phyloP scores from a whole-genome alignment of 1,139 yeast species.

The Groenewaldozyma auringiensis region DNA sequence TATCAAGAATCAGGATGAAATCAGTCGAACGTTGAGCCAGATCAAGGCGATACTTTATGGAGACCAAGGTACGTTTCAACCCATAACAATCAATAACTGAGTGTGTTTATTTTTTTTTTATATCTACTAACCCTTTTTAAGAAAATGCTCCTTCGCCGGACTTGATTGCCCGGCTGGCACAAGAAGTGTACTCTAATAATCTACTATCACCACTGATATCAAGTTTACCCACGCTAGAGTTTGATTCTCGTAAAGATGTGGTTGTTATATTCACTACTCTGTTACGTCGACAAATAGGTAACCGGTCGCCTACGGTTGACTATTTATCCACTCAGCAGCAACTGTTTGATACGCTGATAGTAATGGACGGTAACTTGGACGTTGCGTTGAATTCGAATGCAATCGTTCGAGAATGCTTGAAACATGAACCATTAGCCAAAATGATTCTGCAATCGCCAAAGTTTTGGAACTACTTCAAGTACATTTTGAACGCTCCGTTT shows the following conservation, averaged over 20 bases:
- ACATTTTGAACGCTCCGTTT: conserved; percentile 68
- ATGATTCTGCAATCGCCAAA: conserved; percentile 48
- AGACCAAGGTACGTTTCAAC: conserved; percentile 37
- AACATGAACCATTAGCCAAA: conserved; percentile 62
- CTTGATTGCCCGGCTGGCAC: conserved; percentile 57
- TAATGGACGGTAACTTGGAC: conserved; percentile 65
- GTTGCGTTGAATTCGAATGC: conserved; percentile 68
- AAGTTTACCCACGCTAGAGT: conserved; percentile 60
- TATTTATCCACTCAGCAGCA: conserved; percentile 63
- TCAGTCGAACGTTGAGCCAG: conserved; percentile 58
- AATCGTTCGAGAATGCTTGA: conserved; percentile 78
- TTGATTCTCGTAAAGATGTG: conserved; percentile 85
- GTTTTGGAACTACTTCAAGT: conserved; percentile 78
- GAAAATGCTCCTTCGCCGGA: conserved; percentile 68
- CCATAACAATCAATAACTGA: too few species aligned
- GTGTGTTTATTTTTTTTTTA: background rate
- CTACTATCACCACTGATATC: conserved; percentile 53
- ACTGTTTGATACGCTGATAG: conserved; percentile 52
- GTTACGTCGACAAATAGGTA: conserved; percentile 71
- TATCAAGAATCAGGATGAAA: conserved; percentile 59
- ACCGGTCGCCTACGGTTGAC: conserved; percentile 79
- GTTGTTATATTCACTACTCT: conserved; percentile 64
- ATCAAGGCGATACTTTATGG: conserved; percentile 66
- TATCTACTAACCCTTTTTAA: conserved; percentile 7
- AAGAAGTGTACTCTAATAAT: conserved; percentile 69